Conservation (phyloP, 371 early-diverging fungal genomes). For the Rhizopus microsporus region DNA sequence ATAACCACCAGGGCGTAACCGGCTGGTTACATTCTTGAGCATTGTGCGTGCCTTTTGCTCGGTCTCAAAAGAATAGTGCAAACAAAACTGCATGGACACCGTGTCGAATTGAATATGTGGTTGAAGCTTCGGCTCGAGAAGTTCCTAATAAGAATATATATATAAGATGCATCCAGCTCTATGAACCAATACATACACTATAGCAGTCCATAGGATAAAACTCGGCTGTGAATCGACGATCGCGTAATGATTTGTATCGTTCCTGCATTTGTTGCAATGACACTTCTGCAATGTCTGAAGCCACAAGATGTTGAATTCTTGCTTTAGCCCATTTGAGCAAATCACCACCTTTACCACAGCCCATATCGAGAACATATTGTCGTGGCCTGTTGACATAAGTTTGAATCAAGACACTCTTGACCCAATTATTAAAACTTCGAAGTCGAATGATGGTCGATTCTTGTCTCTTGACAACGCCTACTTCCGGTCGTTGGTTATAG, state of each 20-base stretch:
- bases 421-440: conserved; percentile 96
- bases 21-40: conserved; percentile 80
- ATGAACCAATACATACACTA: conserved; percentile 40
- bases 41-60: conserved; percentile 81
- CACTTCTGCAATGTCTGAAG: conserved; percentile 91
- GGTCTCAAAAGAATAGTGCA: conserved; percentile 97
- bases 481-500: conserved; percentile 90
- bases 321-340: conserved; percentile 89
- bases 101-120: conserved; percentile 73
- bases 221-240: conserved; percentile 63
- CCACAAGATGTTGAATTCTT: conserved; percentile 70
- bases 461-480: conserved; percentile 72
- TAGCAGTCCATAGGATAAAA: conserved; percentile 88
- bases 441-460: conserved; percentile 85
- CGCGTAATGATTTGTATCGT: conserved; percentile 66
- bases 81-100: conserved; percentile 94
- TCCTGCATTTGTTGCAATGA: conserved; percentile 89
- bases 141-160: conserved; percentile 40
- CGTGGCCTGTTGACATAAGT: conserved; percentile 53
- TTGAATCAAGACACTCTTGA: conserved; percentile 87
- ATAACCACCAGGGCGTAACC: conserved; percentile 81
- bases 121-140: conserved; percentile 57
- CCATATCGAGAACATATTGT: conserved; percentile 86
- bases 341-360: conserved; percentile 99
- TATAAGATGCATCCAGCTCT: background rate